These are phyloP conservation scores for Fusarium mangiferae DNA, from an alignment of 2,329 filamentous ascomycete genomes.

Conservation along the genomic window DNA sequence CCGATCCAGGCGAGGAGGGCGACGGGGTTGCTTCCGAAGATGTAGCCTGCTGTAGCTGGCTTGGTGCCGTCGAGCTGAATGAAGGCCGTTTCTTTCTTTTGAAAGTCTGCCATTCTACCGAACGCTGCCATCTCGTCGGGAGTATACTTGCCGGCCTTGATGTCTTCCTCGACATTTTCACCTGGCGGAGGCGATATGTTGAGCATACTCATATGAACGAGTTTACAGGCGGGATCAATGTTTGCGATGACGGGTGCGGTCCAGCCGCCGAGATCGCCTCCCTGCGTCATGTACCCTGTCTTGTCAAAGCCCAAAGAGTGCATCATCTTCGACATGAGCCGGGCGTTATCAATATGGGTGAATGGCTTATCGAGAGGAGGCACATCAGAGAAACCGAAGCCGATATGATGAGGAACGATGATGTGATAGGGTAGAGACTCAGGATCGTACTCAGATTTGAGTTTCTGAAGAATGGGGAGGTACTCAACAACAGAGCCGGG, in stretches of 20 bases:
- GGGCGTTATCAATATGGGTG: neutral
- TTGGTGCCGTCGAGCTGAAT: slow-evolving; percentile 21
- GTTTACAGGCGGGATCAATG: slow-evolving; percentile 7
- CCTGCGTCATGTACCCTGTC: slow-evolving; percentile 21
- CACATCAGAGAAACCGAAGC: slow-evolving; percentile 3
- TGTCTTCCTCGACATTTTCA: neutral
- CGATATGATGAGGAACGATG: slow-evolving; percentile 12
- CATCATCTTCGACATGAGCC: slow-evolving; percentile 23
- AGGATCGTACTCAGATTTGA: neutral
- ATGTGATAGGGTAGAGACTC: slow-evolving; percentile 15
- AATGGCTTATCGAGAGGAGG: neutral
- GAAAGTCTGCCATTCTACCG: neutral
- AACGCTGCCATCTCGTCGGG: neutral
- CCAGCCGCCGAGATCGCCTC: slow-evolving; percentile 26
- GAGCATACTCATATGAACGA: slow-evolving; percentile 18
- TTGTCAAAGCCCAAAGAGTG: neutral
- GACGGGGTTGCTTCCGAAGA: slow-evolving; percentile 7
- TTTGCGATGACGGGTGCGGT: slow-evolving; percentile 20
- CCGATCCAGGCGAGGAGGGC: slow-evolving; percentile 15
- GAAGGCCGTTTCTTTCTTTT: slow-evolving; percentile 16
- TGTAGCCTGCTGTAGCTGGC: slow-evolving; percentile 7
- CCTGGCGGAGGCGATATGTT: neutral
- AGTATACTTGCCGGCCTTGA: neutral
- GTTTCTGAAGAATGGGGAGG: slow-evolving; percentile 16
- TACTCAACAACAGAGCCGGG: slow-evolving; percentile 31